phyloP scores from a whole-genome alignment of 2,329 filamentous ascomycete species.

The Penicillium sp. region DNA sequence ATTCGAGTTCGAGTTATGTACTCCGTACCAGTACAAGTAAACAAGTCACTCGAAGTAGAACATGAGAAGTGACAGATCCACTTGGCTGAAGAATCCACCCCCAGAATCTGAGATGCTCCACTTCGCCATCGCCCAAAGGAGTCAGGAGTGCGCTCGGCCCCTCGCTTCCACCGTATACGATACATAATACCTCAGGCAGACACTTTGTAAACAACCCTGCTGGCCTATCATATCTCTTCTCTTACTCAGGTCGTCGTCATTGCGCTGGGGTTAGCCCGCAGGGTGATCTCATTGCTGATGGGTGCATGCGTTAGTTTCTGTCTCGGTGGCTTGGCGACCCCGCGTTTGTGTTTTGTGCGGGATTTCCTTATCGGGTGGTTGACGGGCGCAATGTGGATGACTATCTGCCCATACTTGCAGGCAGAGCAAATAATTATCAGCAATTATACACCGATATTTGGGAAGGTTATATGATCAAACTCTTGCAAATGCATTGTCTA shows the following conservation, averaged over 20 bases:
- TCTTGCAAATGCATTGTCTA: background rate
- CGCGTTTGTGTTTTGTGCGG: slow-evolving; percentile 11
- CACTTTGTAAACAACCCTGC: background rate
- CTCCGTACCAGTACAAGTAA: background rate
- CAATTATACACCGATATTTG: too few relatives aligned
- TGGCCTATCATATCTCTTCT: slow-evolving; percentile 17
- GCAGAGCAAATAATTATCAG: too few relatives aligned
- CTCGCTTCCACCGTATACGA: background rate
- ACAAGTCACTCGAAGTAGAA: background rate
- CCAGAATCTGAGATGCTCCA: background rate
- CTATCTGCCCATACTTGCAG: background rate
- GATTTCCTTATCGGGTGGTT: background rate
- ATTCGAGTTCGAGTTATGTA: background rate
- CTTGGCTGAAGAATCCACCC: slow-evolving; percentile 11
- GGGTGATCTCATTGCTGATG: slow-evolving; percentile 18
- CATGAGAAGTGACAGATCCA: slow-evolving; percentile 1
- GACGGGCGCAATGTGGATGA: background rate
- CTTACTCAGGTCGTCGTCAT: slow-evolving; percentile 18
- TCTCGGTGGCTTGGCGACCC: slow-evolving; percentile 20
- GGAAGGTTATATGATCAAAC: background rate
- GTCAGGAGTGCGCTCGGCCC: slow-evolving; percentile 1
- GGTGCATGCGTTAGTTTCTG: slow-evolving; percentile 5
- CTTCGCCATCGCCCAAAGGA: background rate
- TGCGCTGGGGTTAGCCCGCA: background rate
- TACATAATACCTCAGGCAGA: background rate